Evolutionary conservation across 108 stramenopile genomes (phyloP), one percentile per base, ranked within the genome.

Genomic region (Pseudonitzschia multiseries): DNA sequence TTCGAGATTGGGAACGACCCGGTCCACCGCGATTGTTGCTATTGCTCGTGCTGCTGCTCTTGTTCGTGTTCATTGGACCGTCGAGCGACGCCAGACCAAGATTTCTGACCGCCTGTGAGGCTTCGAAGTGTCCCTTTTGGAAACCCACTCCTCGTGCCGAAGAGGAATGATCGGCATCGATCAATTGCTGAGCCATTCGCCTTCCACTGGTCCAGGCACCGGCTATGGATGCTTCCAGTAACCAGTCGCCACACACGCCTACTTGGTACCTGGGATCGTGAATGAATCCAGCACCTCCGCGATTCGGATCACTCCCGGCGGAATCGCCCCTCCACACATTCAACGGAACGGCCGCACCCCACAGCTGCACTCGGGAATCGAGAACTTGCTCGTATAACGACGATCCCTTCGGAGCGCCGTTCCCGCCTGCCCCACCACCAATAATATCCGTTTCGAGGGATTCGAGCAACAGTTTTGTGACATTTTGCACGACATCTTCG

Each of bases 321-420:
- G 68, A 29, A 10, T 22, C 53, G 41, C 69, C 62, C 32, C 44
- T 31, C 90, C 90, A 93, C 2, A 80, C 83, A 71, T 95, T 95
- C 28, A 95, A 54, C 0, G 94, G 94, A 40, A 95, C 86, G 15
- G 87, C 94, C 8, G 94, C 94, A 22, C 94, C 94, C 94, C 94
- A 95, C 14, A 95, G 76, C 75, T 95, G 94, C 46, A 95, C 64
- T 57, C 85, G 84, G 28, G 68, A 51, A 41, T 92, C 66, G 14
- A 67, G 15, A 0, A 67, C 36, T 65, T 65, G 64, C n/a, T 24
- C 24, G 21, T 43, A 36, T 8, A 65, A 0, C 4, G 64, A 0
- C 4, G 64, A 24, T 21, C 28, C 9, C n/a, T 36, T 33, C 36
- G 36, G 14, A 31, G 17, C 43, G 9, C 1, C 53, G 31, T 51